Base-by-base conservation (phyloP, 805 yeast genomes). In the Saturnispora kantuleensis region DNA sequence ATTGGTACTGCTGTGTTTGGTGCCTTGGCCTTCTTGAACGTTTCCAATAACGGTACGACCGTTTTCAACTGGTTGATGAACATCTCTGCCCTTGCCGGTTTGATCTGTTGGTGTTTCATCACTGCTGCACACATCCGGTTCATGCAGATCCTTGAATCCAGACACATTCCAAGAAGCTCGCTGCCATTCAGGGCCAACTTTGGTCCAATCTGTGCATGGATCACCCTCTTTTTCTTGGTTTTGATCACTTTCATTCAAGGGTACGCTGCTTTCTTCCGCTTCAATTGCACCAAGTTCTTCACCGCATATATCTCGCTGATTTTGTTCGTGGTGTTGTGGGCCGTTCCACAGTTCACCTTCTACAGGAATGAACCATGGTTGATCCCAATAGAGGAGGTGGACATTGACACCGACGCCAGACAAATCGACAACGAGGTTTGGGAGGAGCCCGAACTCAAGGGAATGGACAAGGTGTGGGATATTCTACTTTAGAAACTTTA, bases 131-230 rank as follows among this genome's bases (percentile, higher is more conserved):
- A 52, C 59, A 76, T 45, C 64, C 84, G 54, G 77, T 81, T 61
- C 71, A 84, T 67, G 57, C 60, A 33, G n/a, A 43, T 43, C n/a
- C 38, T 43, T 15, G 57, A 57, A 39, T 76, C 66, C 1, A 75
- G 87, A 58, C 78, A 79, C 43, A 78, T 83, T 43, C 66, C 79
- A 21, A 68, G 95, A 56, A 79, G 80, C 53, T 70, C 73, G 10
- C 68, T 85, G 46, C 93, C 95, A 9, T 86, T 71, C 69, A 82
- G 80, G 60, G 89, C 93, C 8, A 57, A 56, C n/a, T 68, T 71
- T 45, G 81, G 80, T 79, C 93, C 94, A 3, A 73, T 59, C 50
- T 62, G 68, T 48, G 84, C 89, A 1, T 79, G 76, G 62, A 81
- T 82, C 54, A 75, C 87, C 3, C 63, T 76, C 4, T 62, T 69